A percentile compares a stretch with the other conserved stretches of the same genome.
Conservation (phyloP, 345 rosid species). For the Leavenworthia alabamica region DNA sequence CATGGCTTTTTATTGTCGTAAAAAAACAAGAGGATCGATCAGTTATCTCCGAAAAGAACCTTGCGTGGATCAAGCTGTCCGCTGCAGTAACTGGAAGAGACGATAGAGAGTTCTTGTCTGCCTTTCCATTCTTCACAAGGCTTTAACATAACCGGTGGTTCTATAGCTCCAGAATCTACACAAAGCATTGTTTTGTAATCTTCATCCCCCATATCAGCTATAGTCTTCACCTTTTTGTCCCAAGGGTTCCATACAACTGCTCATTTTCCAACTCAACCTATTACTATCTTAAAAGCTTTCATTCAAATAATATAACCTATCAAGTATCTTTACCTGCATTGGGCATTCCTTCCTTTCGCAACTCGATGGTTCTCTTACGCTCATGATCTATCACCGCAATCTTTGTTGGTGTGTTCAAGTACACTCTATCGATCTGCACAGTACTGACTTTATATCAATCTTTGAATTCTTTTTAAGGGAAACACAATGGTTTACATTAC, state of each 20-base stretch:
- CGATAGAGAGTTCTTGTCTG: constrained; percentile 75
- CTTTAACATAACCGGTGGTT: constrained; percentile 57
- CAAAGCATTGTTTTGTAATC: constrained; percentile 82
- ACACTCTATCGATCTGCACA: constrained; percentile 67
- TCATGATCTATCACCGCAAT: constrained; percentile 93
- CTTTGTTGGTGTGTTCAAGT: constrained; percentile 85
- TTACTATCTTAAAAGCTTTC: background rate
- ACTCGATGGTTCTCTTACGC: constrained; percentile 84
- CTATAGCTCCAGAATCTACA: constrained; percentile 75
- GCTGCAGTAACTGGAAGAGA: constrained; percentile 94
- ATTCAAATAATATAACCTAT: too few relatives aligned
- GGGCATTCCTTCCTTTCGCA: constrained; percentile 78
- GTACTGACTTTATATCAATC: background rate
- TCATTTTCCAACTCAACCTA: constrained; percentile 10
- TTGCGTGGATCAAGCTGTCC: constrained; percentile 88
- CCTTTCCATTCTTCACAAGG: constrained; percentile 92
- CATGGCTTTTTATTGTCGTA: constrained; percentile 11
- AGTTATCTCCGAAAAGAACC: constrained; percentile 58
- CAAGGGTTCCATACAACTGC: constrained; percentile 96
- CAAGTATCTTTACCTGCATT: constrained; percentile 63
- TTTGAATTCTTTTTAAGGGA: background rate
- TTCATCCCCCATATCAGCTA: constrained; percentile 77
- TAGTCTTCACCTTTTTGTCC: constrained; percentile 76
- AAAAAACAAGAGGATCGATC: constrained; percentile 23
- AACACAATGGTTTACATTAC: background rate